A percentile compares a stretch with the other conserved stretches of the same genome.
These are phyloP conservation scores for Schizothecium vesticola DNA, from an alignment of 495 filamentous ascomycete species.

Conservation along the genomic window DNA sequence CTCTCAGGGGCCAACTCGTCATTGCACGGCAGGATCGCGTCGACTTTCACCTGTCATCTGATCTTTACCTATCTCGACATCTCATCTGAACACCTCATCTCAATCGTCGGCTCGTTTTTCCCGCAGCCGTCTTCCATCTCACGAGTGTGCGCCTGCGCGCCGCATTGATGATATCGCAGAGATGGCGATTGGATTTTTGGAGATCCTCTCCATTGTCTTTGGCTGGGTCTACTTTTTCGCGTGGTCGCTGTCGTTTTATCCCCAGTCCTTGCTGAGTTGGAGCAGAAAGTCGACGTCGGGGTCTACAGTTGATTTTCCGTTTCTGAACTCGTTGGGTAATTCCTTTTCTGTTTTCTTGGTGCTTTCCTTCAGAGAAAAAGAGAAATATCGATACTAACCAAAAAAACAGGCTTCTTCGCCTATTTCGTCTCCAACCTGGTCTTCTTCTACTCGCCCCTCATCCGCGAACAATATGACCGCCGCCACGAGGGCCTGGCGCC, in stretches of 20 bases:
- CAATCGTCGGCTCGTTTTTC: neutral
- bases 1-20: neutral
- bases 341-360: constrained; percentile 46
- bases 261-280: constrained; percentile 75
- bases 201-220: constrained; percentile 46
- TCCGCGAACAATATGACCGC: constrained; percentile 78
- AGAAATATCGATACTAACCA: too few species aligned
- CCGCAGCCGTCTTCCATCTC: neutral
- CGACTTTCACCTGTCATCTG: neutral
- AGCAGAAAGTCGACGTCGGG: constrained; percentile 70
- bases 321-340: constrained; percentile 69
- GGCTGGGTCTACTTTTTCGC: constrained; percentile 60
- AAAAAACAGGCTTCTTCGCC: constrained; percentile 61
- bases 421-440: constrained; percentile 68
- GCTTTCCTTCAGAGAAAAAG: too few species aligned
- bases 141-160: neutral
- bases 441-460: constrained; percentile 72
- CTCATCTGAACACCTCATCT: neutral
- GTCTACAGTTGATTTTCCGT: constrained; percentile 78
- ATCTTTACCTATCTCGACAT: neutral
- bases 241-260: constrained; percentile 91
- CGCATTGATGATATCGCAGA: neutral
- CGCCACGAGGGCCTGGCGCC: constrained; percentile 67
- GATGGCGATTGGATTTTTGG: constrained; percentile 14
- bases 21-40: neutral